Evolutionary conservation across 176 grass and related monocot species (phyloP), one percentile per base, ranked within the genome.

Genomic region (Canna indica): DNA sequence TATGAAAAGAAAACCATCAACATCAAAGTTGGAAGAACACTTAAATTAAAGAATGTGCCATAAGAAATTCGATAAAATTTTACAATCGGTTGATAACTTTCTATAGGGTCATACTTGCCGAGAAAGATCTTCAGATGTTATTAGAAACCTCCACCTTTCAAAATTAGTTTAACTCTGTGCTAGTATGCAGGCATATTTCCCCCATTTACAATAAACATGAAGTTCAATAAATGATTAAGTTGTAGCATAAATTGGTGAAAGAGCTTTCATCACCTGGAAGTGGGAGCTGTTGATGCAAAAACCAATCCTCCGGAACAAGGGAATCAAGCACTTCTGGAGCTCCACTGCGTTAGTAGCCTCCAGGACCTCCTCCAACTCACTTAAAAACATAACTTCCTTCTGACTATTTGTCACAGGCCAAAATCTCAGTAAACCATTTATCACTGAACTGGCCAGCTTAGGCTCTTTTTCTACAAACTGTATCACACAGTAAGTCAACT

Each of bases 351-450:
- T 90, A 30, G 84, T 94, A 52, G 87, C 76, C 61, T 99, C 94
- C 66, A 99, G 80, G 64, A 90, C 82, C 82, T 99, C 95, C 80
- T 99, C 90, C 0, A 99, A 75, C 76, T 94, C 90, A 63, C 95
- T 94, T 50, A 99, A 77, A 86, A 99, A 90, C 95, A 99, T 99
- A 69, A 99, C 86, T 62, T 99, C 95, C 80, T 99, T 99, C 78
- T 99, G 95, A 79, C 90, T 82, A 77, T 86, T 99, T 70, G 90
- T 99, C 59, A 99, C 65, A 0, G 95, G 90, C 95, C 90, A 99
- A 86, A 90, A 99, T 73, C 75, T 99, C 48, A 99, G 72, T 61
- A 99, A 52, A 62, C 95, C 95, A 22, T 77, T 67, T 31, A 94
- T 80, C 41, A 99, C 78, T 39, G 82, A 88, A 36, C 81, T 84